Evolutionary conservation across 441 rosid genomes (phyloP).

Genomic region (Arabidopsis hybrid): DNA sequence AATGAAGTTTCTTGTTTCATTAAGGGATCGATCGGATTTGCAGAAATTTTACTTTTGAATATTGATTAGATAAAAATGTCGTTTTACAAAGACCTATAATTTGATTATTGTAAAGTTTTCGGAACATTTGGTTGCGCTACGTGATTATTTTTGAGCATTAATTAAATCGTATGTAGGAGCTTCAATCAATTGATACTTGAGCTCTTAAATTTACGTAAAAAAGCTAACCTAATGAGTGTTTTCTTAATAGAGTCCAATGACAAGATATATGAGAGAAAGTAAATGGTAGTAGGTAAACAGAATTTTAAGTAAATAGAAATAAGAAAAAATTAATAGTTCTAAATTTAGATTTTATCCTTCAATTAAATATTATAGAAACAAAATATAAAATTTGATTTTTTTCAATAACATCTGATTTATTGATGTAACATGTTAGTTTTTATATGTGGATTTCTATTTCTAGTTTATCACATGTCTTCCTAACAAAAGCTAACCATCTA

Average conservation of each 20-base stretch:
- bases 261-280: neutral
- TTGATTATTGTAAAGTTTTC: neutral
- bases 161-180: neutral
- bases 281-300: neutral
- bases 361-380: no score
- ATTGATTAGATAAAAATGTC: neutral
- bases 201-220: neutral
- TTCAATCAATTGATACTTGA: neutral
- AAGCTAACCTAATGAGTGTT: neutral
- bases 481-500: no score
- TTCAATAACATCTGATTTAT: neutral
- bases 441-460: neutral
- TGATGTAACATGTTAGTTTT: neutral
- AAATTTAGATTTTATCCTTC: neutral
- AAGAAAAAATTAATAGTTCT: neutral
- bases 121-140: neutral
- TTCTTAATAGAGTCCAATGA: neutral
- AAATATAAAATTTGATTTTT: neutral
- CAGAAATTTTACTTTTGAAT: neutral
- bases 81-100: neutral
- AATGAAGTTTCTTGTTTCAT: conserved; percentile 1
- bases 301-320: neutral
- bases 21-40: neutral
- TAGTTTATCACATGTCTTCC: neutral
- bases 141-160: neutral